phyloP scores from a whole-genome alignment of 2,329 filamentous ascomycete species.

The Ambrosiella xylebori region DNA sequence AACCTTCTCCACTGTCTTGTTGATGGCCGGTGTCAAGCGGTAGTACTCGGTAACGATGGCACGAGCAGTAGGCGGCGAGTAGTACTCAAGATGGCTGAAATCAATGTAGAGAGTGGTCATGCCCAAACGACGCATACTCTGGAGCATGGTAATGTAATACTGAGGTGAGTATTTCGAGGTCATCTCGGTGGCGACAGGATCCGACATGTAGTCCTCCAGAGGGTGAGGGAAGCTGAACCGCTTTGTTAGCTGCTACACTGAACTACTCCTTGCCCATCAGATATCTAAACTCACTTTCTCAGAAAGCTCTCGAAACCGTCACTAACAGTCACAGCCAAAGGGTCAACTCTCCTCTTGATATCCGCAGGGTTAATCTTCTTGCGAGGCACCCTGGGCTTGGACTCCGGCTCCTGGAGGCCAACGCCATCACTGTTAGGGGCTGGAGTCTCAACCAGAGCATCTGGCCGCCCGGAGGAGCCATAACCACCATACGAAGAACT shows the following conservation, averaged over 20 bases:
- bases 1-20: constrained; percentile 35
- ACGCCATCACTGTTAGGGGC: constrained; percentile 44
- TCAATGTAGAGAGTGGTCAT: constrained; percentile 81
- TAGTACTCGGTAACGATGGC: constrained; percentile 87
- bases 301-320: constrained; percentile 66
- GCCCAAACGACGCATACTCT: constrained; percentile 53
- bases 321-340: constrained; percentile 56
- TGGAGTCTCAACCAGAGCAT: constrained; percentile 29
- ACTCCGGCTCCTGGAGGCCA: constrained; percentile 45
- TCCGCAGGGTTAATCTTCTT: constrained; percentile 20
- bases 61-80: constrained; percentile 64
- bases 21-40: constrained; percentile 83
- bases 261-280: background rate
- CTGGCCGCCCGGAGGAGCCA: constrained; percentile 37
- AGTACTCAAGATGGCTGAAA: constrained; percentile 64
- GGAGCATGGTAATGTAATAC: constrained; percentile 73
- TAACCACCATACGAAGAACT: constrained; percentile 8
- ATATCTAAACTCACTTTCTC: constrained; percentile 41
- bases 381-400: constrained; percentile 32
- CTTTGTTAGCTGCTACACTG: constrained; percentile 3
- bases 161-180: constrained; percentile 39
- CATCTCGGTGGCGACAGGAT: constrained; percentile 10
- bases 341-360: constrained; percentile 59
- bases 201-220: constrained; percentile 2
- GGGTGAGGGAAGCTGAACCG: constrained; percentile 1